A percentile compares a stretch with the other conserved stretches of the same genome.
Conservation (phyloP, 177 flowering plant genomes). For the Vitis hybrid region DNA sequence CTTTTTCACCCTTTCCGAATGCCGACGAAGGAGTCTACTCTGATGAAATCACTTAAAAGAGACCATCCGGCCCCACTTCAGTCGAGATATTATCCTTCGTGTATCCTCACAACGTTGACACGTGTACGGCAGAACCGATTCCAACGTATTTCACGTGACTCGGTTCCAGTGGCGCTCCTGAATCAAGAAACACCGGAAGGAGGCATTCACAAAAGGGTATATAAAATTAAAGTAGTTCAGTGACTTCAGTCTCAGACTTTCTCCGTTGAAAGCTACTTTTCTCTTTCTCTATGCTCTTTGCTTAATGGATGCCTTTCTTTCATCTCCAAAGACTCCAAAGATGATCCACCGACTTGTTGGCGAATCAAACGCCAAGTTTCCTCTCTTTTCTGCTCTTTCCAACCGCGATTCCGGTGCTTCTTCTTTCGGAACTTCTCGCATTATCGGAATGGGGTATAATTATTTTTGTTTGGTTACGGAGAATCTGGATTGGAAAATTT, state of each 20-base stretch:
- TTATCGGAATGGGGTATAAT: constrained; percentile 14
- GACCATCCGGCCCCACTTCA: background rate
- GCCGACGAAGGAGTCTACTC: too few relatives aligned
- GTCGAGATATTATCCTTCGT: background rate
- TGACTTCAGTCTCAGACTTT: background rate
- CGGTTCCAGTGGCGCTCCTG: background rate
- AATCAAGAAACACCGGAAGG: background rate
- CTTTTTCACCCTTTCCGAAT: too few relatives aligned
- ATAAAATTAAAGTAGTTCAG: background rate
- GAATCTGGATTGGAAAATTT: background rate
- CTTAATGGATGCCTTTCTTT: background rate
- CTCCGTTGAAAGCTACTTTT: background rate
- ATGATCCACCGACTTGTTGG: constrained; percentile 12
- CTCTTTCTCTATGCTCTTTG: background rate
- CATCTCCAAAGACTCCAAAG: background rate
- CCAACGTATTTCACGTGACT: constrained; percentile 21
- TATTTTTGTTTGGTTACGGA: background rate
- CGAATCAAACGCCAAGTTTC: constrained; percentile 7
- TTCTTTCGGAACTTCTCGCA: constrained; percentile 2
- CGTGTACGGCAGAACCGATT: background rate
- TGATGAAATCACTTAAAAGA: background rate
- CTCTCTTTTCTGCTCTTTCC: background rate
- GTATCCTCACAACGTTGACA: background rate
- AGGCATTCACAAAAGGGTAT: background rate
- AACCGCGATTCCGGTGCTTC: background rate